Percentiles rank a stretch among this genome's conserved stretches.
Conservation (phyloP, 2,329 filamentous ascomycete species). For the Epichloe gansuensis region DNA sequence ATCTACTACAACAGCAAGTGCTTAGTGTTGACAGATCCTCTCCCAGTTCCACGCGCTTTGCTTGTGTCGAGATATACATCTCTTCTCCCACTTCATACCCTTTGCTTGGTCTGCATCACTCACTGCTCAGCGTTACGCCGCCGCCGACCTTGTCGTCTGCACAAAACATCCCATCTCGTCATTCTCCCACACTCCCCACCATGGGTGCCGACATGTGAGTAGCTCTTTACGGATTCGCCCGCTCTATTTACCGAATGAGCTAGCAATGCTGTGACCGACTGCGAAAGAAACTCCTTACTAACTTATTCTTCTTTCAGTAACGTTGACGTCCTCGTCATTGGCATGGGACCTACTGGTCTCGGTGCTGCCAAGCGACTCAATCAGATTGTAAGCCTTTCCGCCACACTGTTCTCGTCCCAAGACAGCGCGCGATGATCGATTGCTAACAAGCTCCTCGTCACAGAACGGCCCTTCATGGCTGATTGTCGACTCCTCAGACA, state of each 20-base stretch:
- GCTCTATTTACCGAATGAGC: not conserved
- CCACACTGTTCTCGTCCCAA: constrained; percentile 9
- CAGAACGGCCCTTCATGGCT: constrained; percentile 90
- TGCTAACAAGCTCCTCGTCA: constrained; percentile 14
- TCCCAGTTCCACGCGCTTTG: constrained; percentile 12
- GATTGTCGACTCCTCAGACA: constrained; percentile 86
- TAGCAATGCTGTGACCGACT: not conserved
- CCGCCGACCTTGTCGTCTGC: constrained; percentile 2
- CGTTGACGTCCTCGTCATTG: constrained; percentile 95
- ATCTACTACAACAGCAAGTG: constrained; percentile 15
- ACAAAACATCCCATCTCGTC: not conserved
- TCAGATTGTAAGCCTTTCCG: constrained; percentile 63
- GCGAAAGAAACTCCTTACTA: constrained; percentile 9
- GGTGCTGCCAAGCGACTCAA: constrained; percentile 96
- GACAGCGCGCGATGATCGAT: constrained; percentile 1
- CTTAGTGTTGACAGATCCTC: constrained; percentile 14
- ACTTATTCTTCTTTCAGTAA: constrained; percentile 41
- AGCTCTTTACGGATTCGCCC: constrained; percentile 1
- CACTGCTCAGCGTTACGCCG: constrained; percentile 5
- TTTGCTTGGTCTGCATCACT: constrained; percentile 4
- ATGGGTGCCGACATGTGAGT: constrained; percentile 30
- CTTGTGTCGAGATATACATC: constrained; percentile 8
- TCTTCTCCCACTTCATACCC: not conserved
- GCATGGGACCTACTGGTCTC: constrained; percentile 91
- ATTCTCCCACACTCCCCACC: constrained; percentile 18